Evolutionary conservation across 2,329 filamentous ascomycete genomes (phyloP).

Genomic region (Penicillium thymicola): DNA sequence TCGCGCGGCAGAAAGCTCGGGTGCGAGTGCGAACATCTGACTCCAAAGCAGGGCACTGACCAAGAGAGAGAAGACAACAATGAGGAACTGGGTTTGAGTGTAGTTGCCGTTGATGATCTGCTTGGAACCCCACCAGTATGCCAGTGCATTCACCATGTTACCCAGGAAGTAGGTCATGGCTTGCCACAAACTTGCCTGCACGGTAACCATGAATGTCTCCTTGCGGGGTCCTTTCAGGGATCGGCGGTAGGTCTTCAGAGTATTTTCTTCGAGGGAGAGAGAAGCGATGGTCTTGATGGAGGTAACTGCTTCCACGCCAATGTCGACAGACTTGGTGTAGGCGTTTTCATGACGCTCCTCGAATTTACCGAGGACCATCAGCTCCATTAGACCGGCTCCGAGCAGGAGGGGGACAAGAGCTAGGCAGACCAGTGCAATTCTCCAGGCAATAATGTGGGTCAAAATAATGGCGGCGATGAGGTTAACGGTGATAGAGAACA

Average conservation of each 20-base stretch:
- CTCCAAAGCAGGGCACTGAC: constrained; percentile 71
- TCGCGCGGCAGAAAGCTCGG: constrained; percentile 67
- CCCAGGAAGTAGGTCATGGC: constrained; percentile 48
- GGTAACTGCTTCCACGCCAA: constrained; percentile 51
- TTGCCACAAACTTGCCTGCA: constrained; percentile 47
- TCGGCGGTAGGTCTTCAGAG: constrained; percentile 44
- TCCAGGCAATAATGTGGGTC: constrained; percentile 71
- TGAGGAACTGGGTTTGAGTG: constrained; percentile 67
- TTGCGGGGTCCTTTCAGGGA: constrained; percentile 48
- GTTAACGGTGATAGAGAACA: constrained; percentile 66
- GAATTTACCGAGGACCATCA: constrained; percentile 57
- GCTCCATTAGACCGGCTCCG: constrained; percentile 65
- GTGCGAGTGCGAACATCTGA: constrained; percentile 71
- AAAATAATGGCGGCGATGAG: constrained; percentile 66
- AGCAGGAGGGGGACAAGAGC: constrained; percentile 66
- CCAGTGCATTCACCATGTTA: constrained; percentile 69
- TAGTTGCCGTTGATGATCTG: constrained; percentile 66
- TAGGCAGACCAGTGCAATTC: constrained; percentile 69
- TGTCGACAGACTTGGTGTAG: constrained; percentile 50
- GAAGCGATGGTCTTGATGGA: constrained; percentile 53
- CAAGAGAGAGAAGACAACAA: constrained; percentile 68
- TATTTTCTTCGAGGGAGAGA: constrained; percentile 52
- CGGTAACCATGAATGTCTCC: constrained; percentile 49
- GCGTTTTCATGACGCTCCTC: constrained; percentile 55
- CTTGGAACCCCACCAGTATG: constrained; percentile 76